Conservation (phyloP, 768 basidiomycete genomes). For the Boletus rubescentipes region DNA sequence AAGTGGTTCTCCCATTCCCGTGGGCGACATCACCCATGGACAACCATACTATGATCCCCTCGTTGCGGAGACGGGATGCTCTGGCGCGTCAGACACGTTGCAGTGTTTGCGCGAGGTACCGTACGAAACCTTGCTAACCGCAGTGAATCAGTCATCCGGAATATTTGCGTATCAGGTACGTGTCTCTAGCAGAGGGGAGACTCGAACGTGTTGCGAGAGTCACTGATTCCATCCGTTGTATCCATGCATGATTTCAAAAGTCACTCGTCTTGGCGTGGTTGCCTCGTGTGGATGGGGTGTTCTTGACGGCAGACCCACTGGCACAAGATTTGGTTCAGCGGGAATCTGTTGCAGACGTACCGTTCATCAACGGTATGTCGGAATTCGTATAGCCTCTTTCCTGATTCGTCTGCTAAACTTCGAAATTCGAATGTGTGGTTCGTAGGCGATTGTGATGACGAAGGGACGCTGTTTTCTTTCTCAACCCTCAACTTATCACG, state of each 20-base stretch:
- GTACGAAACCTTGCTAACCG: conserved; percentile 28
- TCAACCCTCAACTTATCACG: not conserved
- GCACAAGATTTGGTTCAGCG: conserved; percentile 28
- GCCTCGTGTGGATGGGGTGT: conserved; percentile 39
- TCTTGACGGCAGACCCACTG: conserved; percentile 37
- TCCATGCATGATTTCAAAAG: conserved; percentile 20
- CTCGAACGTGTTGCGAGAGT: no score
- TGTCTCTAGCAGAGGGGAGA: no score
- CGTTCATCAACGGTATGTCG: conserved; percentile 6
- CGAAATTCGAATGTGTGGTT: no score
- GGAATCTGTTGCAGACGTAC: conserved; percentile 25
- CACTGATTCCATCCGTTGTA: no score
- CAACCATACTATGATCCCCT: conserved; percentile 32
- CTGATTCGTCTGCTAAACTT: not conserved
- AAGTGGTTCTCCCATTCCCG: conserved; percentile 36
- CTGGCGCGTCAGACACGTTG: conserved; percentile 25
- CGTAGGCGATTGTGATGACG: conserved; percentile 37
- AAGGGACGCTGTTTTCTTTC: conserved; percentile 39
- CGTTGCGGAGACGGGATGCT: conserved; percentile 31
- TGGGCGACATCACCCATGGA: conserved; percentile 23
- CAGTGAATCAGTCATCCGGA: conserved; percentile 33
- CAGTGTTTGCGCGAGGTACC: conserved; percentile 36
- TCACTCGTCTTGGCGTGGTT: conserved; percentile 34
- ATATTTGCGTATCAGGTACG: conserved; percentile 8
- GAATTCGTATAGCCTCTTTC: not conserved